Evolutionary conservation across 2,329 filamentous ascomycete genomes (phyloP), one percentile per base, ranked within the genome.

Genomic region (Sclerotinia nivalis): DNA sequence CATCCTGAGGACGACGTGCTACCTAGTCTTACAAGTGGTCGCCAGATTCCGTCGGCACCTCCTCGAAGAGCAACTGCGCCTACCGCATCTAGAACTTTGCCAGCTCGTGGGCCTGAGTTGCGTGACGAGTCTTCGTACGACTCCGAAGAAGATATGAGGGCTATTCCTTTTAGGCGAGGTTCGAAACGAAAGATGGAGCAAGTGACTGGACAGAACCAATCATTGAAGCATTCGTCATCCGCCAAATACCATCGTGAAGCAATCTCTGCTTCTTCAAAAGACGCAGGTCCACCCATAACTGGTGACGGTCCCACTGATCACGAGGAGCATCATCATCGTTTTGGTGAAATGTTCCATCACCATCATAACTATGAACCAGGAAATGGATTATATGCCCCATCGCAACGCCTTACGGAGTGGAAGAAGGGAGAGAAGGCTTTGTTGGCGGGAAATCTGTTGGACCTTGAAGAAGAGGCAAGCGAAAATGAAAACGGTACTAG

Each of bases 341-440:
- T 80, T 31, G 68, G 75, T 13, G 72, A 76, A 55, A 60, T 79
- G 3, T 54, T 80, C 7, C 77, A 79, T 70, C 73, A 75, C 49
- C 71, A 74, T 22, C 71, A 80, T 58, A 74, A 78, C n/a, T 69
- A 45, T 20, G 31, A 52, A 45, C 86, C 13, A 83, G 86, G 47
- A 80, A 70, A 85, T 67, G 85, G 85, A 22, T 78, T 86, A 50
- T 93, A 92, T 76, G 80, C 87, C 43, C 82, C 86, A 5, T 84
- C 87, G 0, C 80, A 82, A 68, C 88, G 87, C 76, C 81, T 94
- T 10, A 86, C 92, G 47, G 91, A 94, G 77, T 93, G 91, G 91
- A 89, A 86, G 77, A 88, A 88, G 75, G 89, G 85, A 10, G 87
- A 86, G 0, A 83, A 89, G 47, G 90, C 89, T 47, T 85, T 84